Evolutionary conservation across 2,329 filamentous ascomycete genomes (phyloP), one percentile per base, ranked within the genome.

Genomic region (Colletotrichum eremochloae): DNA sequence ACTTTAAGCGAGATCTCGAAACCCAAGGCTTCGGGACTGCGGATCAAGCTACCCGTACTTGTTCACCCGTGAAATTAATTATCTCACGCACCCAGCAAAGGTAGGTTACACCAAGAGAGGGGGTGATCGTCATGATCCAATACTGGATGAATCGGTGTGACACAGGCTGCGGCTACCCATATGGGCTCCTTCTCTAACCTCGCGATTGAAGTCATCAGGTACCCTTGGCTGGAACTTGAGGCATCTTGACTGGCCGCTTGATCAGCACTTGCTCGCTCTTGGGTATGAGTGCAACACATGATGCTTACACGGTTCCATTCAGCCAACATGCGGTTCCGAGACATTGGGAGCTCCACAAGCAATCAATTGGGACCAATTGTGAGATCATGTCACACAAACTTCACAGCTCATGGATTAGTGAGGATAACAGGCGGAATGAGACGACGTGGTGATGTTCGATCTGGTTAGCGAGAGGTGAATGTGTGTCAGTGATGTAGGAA

Each of bases 301-400:
- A 33, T 15, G 31, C 31, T 24, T 50, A 31, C 60, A 58, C 36
- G 12, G 56, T 42, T 38, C 55, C 55, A 46, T 33, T 11, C n/a
- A 63, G 52, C 18, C 53, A 64, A 57, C 66, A 74, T 72, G 48
- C 29, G 52, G 29, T 62, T 62, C 73, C 71, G 73, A 75, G 71
- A 75, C 73, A 75, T 75, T 66, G 42, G 60, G 29, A 55, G 52
- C 50, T 31, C 38, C 12, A 40, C 15, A 50, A 48, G 24, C 56
- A 46, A 52, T 52, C 29, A 56, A 31, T 33, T 50, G 40, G 46
- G 63, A 24, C 44, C 57, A 53, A n/a, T 18, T 71, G 57, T 38
- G n/a, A 15, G 18, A 40, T 46, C 53, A 5, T n/a, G 62, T 73
- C 46, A n/a, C 40, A 71, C 71, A 63, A 55, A 4, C 50, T n/a